phyloP scores from a whole-genome alignment of 2,329 filamentous ascomycete species.

The Lachnum nothofagi region DNA sequence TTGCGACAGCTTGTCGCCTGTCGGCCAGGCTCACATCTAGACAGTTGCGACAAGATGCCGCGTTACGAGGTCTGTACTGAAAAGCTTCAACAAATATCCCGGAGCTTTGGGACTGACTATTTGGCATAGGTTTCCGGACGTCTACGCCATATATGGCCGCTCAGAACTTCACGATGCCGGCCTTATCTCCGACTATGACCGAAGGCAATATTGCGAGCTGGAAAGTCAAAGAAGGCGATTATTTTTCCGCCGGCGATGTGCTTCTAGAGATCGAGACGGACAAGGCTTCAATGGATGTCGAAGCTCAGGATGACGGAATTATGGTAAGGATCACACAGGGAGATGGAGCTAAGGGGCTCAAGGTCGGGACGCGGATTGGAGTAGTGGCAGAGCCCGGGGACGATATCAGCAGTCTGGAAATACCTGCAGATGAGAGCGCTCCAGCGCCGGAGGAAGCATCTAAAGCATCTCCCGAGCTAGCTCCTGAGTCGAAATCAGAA shows the following conservation, averaged over 20 bases:
- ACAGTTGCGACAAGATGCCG: slow-evolving; percentile 49
- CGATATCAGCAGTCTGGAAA: slow-evolving; percentile 67
- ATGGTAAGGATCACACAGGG: slow-evolving; percentile 74
- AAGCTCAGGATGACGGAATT: slow-evolving; percentile 84
- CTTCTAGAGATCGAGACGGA: slow-evolving; percentile 90
- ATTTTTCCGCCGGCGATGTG: slow-evolving; percentile 77
- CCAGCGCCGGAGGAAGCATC: slow-evolving; percentile 27
- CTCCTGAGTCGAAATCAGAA: slow-evolving; percentile 20
- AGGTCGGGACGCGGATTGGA: slow-evolving; percentile 76
- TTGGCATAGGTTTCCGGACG: slow-evolving; percentile 55
- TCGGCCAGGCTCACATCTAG: slow-evolving; percentile 55
- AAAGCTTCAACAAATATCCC: slow-evolving; percentile 7
- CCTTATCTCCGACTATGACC: slow-evolving; percentile 88
- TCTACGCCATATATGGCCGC: slow-evolving; percentile 62
- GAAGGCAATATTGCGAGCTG: slow-evolving; percentile 83
- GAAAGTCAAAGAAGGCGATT: slow-evolving; percentile 83
- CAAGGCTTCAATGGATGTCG: slow-evolving; percentile 92
- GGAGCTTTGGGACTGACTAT: slow-evolving; percentile 14
- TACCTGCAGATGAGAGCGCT: slow-evolving; percentile 61
- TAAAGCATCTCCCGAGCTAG: slow-evolving; percentile 21
- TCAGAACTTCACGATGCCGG: slow-evolving; percentile 87
- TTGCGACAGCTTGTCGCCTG: slow-evolving; percentile 58
- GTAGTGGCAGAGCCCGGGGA: slow-evolving; percentile 78
- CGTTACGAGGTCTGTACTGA: slow-evolving; percentile 52
- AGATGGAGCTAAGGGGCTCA: slow-evolving; percentile 69